Base-by-base conservation (phyloP, 1,139 yeast genomes). In the Kazachstania sp. region DNA sequence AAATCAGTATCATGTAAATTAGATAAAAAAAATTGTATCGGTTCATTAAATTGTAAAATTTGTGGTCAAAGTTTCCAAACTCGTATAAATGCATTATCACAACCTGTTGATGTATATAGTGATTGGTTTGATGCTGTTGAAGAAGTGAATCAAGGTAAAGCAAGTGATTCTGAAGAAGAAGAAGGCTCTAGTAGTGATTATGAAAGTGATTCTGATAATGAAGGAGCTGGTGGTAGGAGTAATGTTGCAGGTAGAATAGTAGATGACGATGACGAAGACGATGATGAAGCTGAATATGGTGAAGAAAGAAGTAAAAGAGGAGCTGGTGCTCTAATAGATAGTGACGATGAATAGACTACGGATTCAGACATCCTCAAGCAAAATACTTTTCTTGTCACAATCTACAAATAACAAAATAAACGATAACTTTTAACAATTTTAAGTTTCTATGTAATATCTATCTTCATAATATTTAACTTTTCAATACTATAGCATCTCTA, bases 41-140 rank as follows among this genome's bases (percentile, higher is more conserved):
- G 98, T 18, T 81, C 85, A 37, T 70, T 92, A 52, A 81, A 79
- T 52, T 92, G 98, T 66, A 92, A 92, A 65, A 85, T 90, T 29
- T 92, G 98, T 65, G 97, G 97, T 1, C 97, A 92, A 63, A 78
- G 80, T 43, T 94, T 92, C 71, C 97, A 90, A 65, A 81, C 95
- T 3, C 79, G 92, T 43, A 87, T 90, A 57, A 87, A 87, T 65
- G 79, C 69, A 2, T 53, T 70, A 16, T 68, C 72, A 44, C 71
- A 64, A 51, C 96, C 98, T 0, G 90, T 92, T 38, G 98, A 92
- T 66, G 86, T 92, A 23, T 92, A 92, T 64, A 85, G 95, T 45
- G 98, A 90, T 64, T 92, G 98, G 98, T 88, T 88, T 49, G 98
- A 92, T 71, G 98, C 97, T 1, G 92, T 96, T 64, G 98, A 92